These are phyloP conservation scores for Chimonanthus praecox DNA, from an alignment of 164 flowering plant genomes.

Conservation along the genomic window DNA sequence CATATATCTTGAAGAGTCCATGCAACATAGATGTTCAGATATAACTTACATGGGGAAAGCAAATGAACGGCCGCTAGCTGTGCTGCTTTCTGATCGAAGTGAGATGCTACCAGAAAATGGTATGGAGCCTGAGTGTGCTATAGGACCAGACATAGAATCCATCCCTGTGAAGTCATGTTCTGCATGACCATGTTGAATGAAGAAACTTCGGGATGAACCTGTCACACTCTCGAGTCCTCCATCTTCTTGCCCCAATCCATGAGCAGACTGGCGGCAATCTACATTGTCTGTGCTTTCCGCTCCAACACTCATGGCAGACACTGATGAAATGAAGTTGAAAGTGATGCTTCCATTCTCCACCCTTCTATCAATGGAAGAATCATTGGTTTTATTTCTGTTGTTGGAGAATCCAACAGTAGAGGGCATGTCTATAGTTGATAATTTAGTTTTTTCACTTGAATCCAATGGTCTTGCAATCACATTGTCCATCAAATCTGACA, in stretches of 20 bases:
- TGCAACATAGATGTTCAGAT: not conserved
- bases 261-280: conserved; percentile 16
- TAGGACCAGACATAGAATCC: conserved; percentile 34
- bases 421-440: conserved; percentile 7
- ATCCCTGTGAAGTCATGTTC: conserved; percentile 45
- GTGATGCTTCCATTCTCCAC: conserved; percentile 41
- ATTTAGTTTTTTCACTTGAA: conserved; percentile 15
- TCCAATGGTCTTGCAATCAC: conserved; percentile 22
- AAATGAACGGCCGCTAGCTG: conserved; percentile 60
- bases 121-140: conserved; percentile 48
- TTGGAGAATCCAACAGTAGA: conserved; percentile 18
- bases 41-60: conserved; percentile 52
- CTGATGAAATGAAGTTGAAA: conserved; percentile 31
- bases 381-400: conserved; percentile 5
- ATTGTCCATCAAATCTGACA: not conserved
- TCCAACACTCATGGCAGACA: conserved; percentile 14
- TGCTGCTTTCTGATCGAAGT: conserved; percentile 39
- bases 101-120: conserved; percentile 59
- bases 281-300: conserved; percentile 13
- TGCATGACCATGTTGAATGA: conserved; percentile 29
- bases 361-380: conserved; percentile 21
- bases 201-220: conserved; percentile 26
- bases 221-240: conserved; percentile 20
- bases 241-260: conserved; percentile 21
- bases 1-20: too few species aligned